Percentiles rank a stretch among this genome's conserved stretches.
Evolutionary conservation across 2,329 filamentous ascomycete genomes (phyloP).

Genomic region (Tolypocladium cylindrosporum): DNA sequence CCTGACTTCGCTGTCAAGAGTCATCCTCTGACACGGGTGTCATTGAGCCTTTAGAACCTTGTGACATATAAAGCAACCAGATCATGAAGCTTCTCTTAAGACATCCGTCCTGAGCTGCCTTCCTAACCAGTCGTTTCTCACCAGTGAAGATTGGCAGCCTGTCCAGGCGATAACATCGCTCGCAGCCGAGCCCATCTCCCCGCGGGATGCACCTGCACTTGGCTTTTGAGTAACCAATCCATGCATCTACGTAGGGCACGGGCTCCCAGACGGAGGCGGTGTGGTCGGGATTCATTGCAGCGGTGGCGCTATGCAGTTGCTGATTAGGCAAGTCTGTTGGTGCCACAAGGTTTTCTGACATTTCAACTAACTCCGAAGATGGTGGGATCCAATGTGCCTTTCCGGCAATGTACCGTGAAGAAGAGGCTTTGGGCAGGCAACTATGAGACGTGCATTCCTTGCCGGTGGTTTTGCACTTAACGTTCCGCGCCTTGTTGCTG

Average conservation of each 20-base stretch:
- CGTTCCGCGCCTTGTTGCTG: too few relatives aligned
- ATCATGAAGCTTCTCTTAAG: slow-evolving; percentile 18
- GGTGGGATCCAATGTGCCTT: not conserved
- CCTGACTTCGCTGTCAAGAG: not conserved
- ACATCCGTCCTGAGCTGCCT: slow-evolving; percentile 9
- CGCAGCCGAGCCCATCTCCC: slow-evolving; percentile 16
- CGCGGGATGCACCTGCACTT: slow-evolving; percentile 32
- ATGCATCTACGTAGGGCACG: slow-evolving; percentile 29
- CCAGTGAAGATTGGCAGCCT: slow-evolving; percentile 27
- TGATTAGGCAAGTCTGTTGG: not conserved
- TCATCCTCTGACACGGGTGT: not conserved
- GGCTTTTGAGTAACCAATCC: slow-evolving; percentile 28
- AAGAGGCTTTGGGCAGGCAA: not conserved
- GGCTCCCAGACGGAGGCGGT: slow-evolving; percentile 6
- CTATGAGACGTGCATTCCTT: too few relatives aligned
- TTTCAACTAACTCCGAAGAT: not conserved
- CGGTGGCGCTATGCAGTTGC: not conserved
- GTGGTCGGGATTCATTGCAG: not conserved
- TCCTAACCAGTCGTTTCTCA: slow-evolving; percentile 14
- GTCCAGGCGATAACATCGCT: slow-evolving; percentile 29
- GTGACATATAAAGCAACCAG: slow-evolving; percentile 16
- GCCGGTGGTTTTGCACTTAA: not conserved
- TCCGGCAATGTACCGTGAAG: not conserved
- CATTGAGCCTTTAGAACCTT: not conserved
- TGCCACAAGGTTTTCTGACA: not conserved